Base-by-base conservation (phyloP, 2,329 filamentous ascomycete genomes). In the Colletotrichum musicola region DNA sequence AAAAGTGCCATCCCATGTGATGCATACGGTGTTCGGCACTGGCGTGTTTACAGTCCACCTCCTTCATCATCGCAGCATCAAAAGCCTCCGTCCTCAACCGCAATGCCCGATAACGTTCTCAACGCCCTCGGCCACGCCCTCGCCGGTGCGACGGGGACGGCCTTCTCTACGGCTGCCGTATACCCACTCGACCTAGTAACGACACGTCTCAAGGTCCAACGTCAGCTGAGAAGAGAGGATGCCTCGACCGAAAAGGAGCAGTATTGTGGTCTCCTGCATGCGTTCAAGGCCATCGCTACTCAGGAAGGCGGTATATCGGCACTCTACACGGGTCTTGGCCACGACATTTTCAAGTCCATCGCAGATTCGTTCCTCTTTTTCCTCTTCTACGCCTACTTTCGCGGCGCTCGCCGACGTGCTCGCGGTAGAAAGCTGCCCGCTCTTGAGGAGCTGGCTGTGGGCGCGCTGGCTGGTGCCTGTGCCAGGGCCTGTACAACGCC, bases 281-380 rank as follows among this genome's bases (percentile, higher is more conserved):
- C 92, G 0, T 86, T 92, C 46, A 81, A 83, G 67, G 90, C 89
- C 76, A 96, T 97, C 72, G 92, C 91, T 74, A 81, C 83, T 40
- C 83, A 86, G 38, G 92, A 94, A 78, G 93, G 93, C n/a, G 89
- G 92, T 4, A 72, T 90, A 18, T 76, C 78, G 59, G 92, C 91
- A 1, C 90, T 97, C 72, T 97, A 92, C 76, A 85, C 83, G 25
- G 91, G 91, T 27, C 78, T 92, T 1, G 80, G 84, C 6, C 85
- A 87, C 42, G 91, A 93, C 75, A 88, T 91, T 12, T 84, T 82
- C 74, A 93, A 92, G 78, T 90, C 88, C 25, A 84, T 90, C 22
- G 85, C 89, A 35, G 93, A 96, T 81, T 93, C 91, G 64, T 95
- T 96, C 76, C 84, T 97, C 59, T 97, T 97, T 83, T 97, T 97